These are phyloP conservation scores for Sisymbrium irio DNA, from an alignment of 345 rosid species.

Conservation along the genomic window DNA sequence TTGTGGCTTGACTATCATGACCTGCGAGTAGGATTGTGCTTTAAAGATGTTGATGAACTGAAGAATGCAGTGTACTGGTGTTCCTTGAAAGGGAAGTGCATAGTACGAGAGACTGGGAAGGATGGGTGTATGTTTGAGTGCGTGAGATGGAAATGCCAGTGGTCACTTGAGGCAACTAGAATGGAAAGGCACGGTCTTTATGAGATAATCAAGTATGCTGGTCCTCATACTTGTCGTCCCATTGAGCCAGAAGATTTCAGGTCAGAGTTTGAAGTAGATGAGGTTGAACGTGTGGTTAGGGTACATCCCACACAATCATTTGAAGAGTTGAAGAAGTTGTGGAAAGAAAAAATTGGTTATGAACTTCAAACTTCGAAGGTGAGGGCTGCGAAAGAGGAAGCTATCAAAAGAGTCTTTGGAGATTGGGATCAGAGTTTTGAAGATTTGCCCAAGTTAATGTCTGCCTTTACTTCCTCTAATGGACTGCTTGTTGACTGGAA, in stretches of 20 bases:
- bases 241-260: background rate
- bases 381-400: too few relatives aligned
- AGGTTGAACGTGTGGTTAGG: conserved; percentile 10
- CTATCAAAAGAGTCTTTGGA: too few relatives aligned
- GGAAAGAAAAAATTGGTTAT: background rate
- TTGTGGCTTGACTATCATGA: conserved; percentile 13
- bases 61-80: conserved; percentile 25
- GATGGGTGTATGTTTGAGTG: background rate
- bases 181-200: conserved; percentile 4
- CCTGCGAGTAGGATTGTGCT: background rate
- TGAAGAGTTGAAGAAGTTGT: background rate
- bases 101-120: background rate
- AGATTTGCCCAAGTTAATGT: too few relatives aligned
- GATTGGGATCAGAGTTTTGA: too few relatives aligned
- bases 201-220: background rate
- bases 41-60: background rate
- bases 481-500: too few relatives aligned
- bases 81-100: conserved; percentile 2
- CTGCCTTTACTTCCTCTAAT: too few relatives aligned
- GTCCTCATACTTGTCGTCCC: conserved; percentile 9
- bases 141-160: conserved; percentile 22
- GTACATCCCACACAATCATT: background rate
- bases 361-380: too few relatives aligned
- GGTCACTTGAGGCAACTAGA: conserved; percentile 4
- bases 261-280: background rate